phyloP scores from a whole-genome alignment of 768 basidiomycete genomes.

The Mycena alexandri region DNA sequence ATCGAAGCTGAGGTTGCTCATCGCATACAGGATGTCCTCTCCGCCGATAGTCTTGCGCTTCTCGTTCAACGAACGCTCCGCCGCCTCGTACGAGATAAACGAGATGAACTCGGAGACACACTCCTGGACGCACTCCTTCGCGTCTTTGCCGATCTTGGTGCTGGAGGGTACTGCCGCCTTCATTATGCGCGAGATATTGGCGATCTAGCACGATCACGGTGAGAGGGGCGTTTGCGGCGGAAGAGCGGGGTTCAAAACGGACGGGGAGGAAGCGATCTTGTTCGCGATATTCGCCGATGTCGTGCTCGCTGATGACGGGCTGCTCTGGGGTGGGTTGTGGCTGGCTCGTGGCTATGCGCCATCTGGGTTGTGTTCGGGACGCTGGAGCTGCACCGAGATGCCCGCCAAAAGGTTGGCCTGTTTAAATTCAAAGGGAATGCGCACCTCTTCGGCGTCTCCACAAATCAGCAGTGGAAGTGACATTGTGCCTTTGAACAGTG shows the following conservation, averaged over 20 bases:
- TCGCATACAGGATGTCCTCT: slow-evolving; percentile 97
- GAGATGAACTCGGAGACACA: slow-evolving; percentile 98
- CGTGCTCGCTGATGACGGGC: slow-evolving; percentile 76
- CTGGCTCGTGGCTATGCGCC: neutral
- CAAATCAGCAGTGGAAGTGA: too few species aligned
- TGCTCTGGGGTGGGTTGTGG: neutral
- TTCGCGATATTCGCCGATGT: slow-evolving; percentile 94
- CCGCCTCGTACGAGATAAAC: slow-evolving; percentile 97
- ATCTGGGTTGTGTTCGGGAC: too few species aligned
- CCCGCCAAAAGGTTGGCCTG: too few species aligned
- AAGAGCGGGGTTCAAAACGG: slow-evolving; percentile 43
- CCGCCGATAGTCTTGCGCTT: slow-evolving; percentile 99
- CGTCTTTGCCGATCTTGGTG: slow-evolving; percentile 98
- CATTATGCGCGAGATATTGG: slow-evolving; percentile 98
- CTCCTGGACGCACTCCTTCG: slow-evolving; percentile 98
- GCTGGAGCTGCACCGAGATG: neutral
- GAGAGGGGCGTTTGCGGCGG: slow-evolving; percentile 17
- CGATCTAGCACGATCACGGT: slow-evolving; percentile 80
- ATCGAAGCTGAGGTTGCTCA: slow-evolving; percentile 93
- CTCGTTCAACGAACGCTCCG: slow-evolving; percentile 93
- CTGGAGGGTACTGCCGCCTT: slow-evolving; percentile 89
- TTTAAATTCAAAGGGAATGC: too few species aligned
- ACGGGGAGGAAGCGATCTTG: slow-evolving; percentile 97
- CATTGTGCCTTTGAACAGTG: too few species aligned
- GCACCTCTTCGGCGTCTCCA: too few species aligned